These are phyloP conservation scores for Colletotrichum tabaci DNA, from an alignment of 2,329 filamentous ascomycete genomes.

Conservation along the genomic window DNA sequence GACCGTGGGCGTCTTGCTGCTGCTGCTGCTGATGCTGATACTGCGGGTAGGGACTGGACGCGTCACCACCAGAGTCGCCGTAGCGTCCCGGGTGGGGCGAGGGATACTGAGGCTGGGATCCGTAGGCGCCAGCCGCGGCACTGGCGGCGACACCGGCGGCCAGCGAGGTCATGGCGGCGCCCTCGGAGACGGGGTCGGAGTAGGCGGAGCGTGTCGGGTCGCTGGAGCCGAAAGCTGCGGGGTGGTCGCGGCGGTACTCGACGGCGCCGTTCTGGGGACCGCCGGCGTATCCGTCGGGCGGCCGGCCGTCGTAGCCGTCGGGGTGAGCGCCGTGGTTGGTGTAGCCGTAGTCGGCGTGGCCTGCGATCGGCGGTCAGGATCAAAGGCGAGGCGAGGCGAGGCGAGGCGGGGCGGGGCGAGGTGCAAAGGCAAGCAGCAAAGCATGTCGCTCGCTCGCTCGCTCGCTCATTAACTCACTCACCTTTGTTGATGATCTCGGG, in stretches of 20 bases:
- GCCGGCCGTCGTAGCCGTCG: conserved; percentile 37
- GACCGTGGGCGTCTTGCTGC: conserved; percentile 34
- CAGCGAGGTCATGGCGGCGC: conserved; percentile 16
- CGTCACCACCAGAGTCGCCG: not conserved
- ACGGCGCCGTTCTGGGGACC: conserved; percentile 40
- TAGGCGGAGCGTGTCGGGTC: conserved; percentile 31
- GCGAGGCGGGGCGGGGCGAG: not conserved
- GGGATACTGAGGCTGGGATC: conserved; percentile 34
- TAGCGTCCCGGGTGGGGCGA: conserved; percentile 35
- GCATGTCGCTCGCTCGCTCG: not conserved
- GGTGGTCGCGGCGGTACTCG: conserved; percentile 37
- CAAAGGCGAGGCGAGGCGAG: not conserved
- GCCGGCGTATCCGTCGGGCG: conserved; percentile 40
- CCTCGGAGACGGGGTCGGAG: conserved; percentile 21
- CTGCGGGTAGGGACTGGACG: conserved; percentile 18
- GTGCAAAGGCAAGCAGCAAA: not conserved
- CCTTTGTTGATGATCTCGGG: conserved; percentile 52
- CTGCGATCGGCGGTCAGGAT: conserved; percentile 11
- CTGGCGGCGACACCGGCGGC: conserved; percentile 12
- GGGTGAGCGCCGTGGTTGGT: conserved; percentile 28
- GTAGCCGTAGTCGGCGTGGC: conserved; percentile 38
- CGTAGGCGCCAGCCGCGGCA: conserved; percentile 38
- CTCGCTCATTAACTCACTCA: conserved; percentile 22
- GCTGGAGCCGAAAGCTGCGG: conserved; percentile 35
- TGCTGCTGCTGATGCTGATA: conserved; percentile 38